phyloP scores from a whole-genome alignment of 345 rosid species.

The Syzygium grande region DNA sequence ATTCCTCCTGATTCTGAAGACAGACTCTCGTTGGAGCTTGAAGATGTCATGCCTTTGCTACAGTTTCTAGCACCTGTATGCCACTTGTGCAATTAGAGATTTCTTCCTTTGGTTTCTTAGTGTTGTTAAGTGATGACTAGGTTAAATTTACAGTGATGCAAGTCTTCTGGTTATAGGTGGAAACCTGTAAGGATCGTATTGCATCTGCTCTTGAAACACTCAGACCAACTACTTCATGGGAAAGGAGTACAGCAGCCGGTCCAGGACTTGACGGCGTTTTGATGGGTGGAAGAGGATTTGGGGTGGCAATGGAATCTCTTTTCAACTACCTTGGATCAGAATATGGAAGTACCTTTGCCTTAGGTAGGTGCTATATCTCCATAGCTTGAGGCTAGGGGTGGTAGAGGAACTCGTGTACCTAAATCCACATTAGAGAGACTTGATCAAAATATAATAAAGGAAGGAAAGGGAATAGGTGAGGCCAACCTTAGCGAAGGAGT shows the following conservation, averaged over 20 bases:
- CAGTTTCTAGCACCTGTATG: constrained; percentile 94
- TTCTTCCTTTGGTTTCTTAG: background rate
- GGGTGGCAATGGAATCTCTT: constrained; percentile 92
- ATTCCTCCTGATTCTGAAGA: constrained; percentile 69
- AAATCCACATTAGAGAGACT: background rate
- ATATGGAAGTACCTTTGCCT: constrained; percentile 89
- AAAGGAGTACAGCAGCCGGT: constrained; percentile 72
- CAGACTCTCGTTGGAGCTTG: constrained; percentile 60
- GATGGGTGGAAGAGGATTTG: constrained; percentile 98
- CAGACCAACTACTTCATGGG: constrained; percentile 95
- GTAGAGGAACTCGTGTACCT: background rate
- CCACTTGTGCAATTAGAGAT: background rate
- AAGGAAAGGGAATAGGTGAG: background rate
- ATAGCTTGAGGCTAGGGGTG: background rate
- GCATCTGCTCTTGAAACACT: constrained; percentile 93
- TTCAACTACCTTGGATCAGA: constrained; percentile 93
- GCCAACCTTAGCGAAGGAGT: background rate
- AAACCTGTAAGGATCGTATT: constrained; percentile 85
- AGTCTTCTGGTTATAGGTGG: constrained; percentile 46
- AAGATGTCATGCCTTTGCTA: constrained; percentile 87
- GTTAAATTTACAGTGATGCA: background rate
- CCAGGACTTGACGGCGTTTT: constrained; percentile 78
- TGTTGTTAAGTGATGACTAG: background rate
- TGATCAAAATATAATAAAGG: background rate
- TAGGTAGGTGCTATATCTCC: constrained; percentile 34